These are phyloP conservation scores for Rhytidiadelphus loreus DNA, from an alignment of 225 moss, liverwort and hornwort genomes.

Conservation along the genomic window DNA sequence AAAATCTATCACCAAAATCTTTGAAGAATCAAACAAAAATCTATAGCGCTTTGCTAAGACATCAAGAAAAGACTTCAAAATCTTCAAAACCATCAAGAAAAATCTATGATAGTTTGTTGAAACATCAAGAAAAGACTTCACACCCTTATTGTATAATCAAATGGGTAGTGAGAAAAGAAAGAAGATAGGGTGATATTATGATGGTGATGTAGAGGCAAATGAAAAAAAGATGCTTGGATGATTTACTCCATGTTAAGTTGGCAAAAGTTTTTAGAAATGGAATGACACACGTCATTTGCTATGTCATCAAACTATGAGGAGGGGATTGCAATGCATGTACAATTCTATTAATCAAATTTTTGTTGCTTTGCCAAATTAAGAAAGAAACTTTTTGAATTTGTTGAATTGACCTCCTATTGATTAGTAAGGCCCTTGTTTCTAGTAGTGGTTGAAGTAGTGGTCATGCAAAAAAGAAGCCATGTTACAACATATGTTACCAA, in stretches of 20 bases:
- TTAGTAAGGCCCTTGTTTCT: background rate
- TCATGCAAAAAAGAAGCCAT: background rate
- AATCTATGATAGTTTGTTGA: fast-evolving
- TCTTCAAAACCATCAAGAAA: background rate
- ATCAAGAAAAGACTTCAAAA: too few species aligned
- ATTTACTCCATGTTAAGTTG: background rate
- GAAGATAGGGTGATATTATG: background rate
- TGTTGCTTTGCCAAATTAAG: background rate
- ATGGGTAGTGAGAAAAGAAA: background rate
- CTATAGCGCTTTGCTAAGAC: too few species aligned
- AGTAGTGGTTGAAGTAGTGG: background rate
- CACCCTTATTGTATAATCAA: background rate
- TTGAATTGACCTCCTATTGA: fast-evolving
- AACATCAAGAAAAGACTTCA: background rate
- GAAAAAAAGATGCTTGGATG: too few species aligned
- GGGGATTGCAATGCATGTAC: background rate
- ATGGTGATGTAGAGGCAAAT: too few species aligned
- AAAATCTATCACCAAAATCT: background rate
- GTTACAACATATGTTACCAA: background rate
- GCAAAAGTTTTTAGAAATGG: background rate
- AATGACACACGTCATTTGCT: background rate
- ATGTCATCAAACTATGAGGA: background rate
- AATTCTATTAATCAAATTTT: background rate
- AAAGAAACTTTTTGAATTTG: background rate
- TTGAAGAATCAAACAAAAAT: too few species aligned